Base-by-base conservation (phyloP, 495 filamentous ascomycete species). In the Parathielavia appendiculata region DNA sequence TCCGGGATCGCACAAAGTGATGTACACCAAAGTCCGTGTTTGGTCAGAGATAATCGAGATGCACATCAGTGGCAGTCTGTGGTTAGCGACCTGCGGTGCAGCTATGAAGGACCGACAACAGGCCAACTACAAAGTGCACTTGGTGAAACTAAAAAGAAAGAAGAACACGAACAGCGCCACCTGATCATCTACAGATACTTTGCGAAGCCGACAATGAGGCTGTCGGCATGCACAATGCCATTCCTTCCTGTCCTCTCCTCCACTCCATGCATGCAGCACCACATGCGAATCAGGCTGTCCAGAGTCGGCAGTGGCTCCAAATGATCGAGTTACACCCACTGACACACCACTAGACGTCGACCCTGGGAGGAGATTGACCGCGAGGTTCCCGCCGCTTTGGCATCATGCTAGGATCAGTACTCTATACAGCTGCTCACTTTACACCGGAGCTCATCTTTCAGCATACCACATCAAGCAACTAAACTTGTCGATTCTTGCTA, bases 391-490 rank as follows among this genome's bases (percentile, higher is more conserved):
- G n/a, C n/a, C n/a, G 6, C 26, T 30, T 30, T 30, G 26, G 6
- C 26, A 30, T 3, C 26, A 30, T 3, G 26, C 26, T 30, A 2
- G 6, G 26, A 30, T 30, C 26, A 30, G 6, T 3, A n/a, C n/a
- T n/a, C n/a, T n/a, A 6, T 30, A 30, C 26, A 30, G 3, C 26
- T 48, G 16, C 8, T 51, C 26, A 51, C 45, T 41, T 11, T 1
- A 44, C 23, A 23, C 51, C 51, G 41, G 55, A 58, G 60, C 55
- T 26, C 23, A 38, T 49, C 57, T 62, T 50, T 54, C 35, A 62
- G 50, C 36, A 11, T 51, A 55, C 60, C 60, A 62, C 60, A 62
- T 58, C 54, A 26, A 48, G n/a, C 34, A 13, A 14, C 1, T 16
- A 5, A 23, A 4, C 12, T 12, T 26, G 22, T 7, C 11, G 7